Percentiles rank a stretch among this genome's conserved stretches.
Conservation (phyloP, 2,329 filamentous ascomycete genomes). For the Blumeriella jaapii region DNA sequence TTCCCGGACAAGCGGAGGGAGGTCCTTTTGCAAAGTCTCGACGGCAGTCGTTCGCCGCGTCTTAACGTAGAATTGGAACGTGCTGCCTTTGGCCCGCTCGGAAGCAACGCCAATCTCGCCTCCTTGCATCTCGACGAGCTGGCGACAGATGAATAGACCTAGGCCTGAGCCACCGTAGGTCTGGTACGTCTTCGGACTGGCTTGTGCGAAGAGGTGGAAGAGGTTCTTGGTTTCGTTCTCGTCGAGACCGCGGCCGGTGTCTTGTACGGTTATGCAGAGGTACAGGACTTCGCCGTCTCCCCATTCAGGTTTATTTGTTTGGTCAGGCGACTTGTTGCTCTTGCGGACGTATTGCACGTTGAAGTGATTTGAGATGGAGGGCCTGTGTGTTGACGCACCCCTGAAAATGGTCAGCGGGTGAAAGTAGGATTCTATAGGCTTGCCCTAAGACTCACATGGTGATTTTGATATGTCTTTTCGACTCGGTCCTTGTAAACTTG, state of each 20-base stretch:
- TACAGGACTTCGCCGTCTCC: constrained; percentile 40
- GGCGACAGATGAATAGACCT: constrained; percentile 66
- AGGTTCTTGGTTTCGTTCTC: constrained; percentile 59
- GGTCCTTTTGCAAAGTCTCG: constrained; percentile 7
- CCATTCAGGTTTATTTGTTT: constrained; percentile 11
- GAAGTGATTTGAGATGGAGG: constrained; percentile 1
- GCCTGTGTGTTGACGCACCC: constrained; percentile 25
- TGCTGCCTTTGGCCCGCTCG: constrained; percentile 54
- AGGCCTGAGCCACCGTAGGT: constrained; percentile 66
- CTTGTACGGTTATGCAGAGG: constrained; percentile 62
- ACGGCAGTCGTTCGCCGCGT: constrained; percentile 27
- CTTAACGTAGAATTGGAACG: constrained; percentile 64
- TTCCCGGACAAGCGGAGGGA: constrained; percentile 10
- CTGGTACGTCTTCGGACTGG: constrained; percentile 62
- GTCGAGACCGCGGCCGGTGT: constrained; percentile 62
- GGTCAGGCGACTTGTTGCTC: constrained; percentile 5
- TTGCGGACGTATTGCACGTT: constrained; percentile 11
- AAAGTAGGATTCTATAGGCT: neutral
- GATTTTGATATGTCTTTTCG: constrained; percentile 42
- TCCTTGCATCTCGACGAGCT: constrained; percentile 66
- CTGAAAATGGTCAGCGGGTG: no score
- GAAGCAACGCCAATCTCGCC: constrained; percentile 66
- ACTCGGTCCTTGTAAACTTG: constrained; percentile 62
- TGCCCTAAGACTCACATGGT: constrained; percentile 15
- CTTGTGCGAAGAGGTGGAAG: constrained; percentile 72